Base-by-base conservation (phyloP, 2,329 filamentous ascomycete genomes). In the Microsporum canis region DNA sequence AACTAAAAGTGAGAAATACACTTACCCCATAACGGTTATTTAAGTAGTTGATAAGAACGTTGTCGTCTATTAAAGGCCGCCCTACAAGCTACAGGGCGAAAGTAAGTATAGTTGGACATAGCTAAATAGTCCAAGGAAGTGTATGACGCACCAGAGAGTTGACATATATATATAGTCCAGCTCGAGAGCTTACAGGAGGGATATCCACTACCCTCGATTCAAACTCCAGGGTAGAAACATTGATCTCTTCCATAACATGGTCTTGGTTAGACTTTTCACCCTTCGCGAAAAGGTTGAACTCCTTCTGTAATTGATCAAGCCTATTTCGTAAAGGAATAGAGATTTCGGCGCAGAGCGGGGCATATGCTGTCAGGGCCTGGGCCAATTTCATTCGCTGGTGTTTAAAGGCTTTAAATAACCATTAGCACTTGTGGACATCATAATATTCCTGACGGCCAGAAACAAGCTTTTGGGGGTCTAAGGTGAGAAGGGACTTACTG, bases 151-250 rank as follows among this genome's bases (percentile, higher is more conserved):
- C 88, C 71, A 88, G 81, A 60, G 90, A 85, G 70, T 91, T 94
- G 6, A 96, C 77, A 71, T 92, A 94, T 5, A 95, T 80, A 70
- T 94, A 96, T 60, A 96, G 78, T 3, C 88, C 91, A 58, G 89
- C 88, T 71, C 90, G 83, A 2, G 90, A 89, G 66, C 89, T 90
- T 56, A 86, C 78, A 34, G 84, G 78, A 2, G 88, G 87, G 7
- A 91, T 75, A 57, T 95, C 88, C 31, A 82, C 77, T 7, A 85
- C 75, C 17, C 71, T 75, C 12, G 77, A 73, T 63, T 82, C 79
- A 41, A 83, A 78, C 59, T 82, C 79, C n/a, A 82, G 70, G 17
- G 76, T 73, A 45, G 75, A 73, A 61, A 76, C 77, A 65, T 77
- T 74, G 17, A 77, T 69, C 33, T 71, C 71, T 0, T 72, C 71